Base-by-base conservation (phyloP, 148 eudicot genomes). In the Rhododendron ovatum region DNA sequence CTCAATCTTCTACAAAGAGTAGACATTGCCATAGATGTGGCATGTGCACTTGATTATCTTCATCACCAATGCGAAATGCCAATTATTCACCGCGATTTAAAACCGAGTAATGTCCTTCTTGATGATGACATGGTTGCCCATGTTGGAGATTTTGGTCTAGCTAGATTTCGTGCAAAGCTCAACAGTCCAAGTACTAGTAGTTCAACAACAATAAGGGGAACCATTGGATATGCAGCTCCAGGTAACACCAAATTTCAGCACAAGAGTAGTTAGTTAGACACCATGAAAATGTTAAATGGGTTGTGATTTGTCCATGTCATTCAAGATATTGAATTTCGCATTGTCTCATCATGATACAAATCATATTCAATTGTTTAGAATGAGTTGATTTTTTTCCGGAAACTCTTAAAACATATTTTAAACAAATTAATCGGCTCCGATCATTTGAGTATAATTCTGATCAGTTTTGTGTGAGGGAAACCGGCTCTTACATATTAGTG, bases 21-120 rank as follows among this genome's bases (percentile, higher is more conserved):
- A 33, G 22, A 57, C 9, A 33, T 77, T 20, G 26, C 18, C 30
- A 57, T 81, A 57, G 73, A 79, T 1, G 82, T 79, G 51, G 82
- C 82, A 28, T 50, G 59, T 24, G 84, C 84, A 9, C 84, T 82
- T 33, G n/a, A 82, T 37, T 82, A 82, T 82, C 84, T 82, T 28
- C 84, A 82, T 14, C n/a, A 5, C n/a, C 73, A 61, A n/a, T n/a
- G 69, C 28, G 3, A 53, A 53, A 53, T 0, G 59, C 45, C 69
- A 30, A 55, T 81, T 17, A 41, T 81, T 7, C 83, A 81, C 17
- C 6, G 47, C 0, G 83, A 81, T 7, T 41, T 74, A 33, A 74
- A 74, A 47, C 47, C 78, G 7, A 74, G 78, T 15, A 74, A 74
- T 14, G 37, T 74, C 22, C 78, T 74, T 14, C 45, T 74, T 39